Evolutionary conservation across 2,329 filamentous ascomycete genomes (phyloP).

Genomic region (Colletotrichum destructivum): DNA sequence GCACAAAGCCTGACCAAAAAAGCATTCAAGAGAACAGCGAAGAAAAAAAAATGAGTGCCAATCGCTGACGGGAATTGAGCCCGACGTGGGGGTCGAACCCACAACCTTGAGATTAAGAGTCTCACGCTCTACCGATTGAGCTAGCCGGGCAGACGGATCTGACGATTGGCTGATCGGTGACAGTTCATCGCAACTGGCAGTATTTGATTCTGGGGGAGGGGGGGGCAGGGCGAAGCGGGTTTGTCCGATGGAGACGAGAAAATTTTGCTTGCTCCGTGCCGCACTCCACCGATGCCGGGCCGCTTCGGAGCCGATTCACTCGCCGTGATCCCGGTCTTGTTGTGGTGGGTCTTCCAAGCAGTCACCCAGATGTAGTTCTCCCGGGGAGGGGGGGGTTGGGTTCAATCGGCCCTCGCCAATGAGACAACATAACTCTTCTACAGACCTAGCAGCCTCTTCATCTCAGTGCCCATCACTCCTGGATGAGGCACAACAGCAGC

Average conservation of each 20-base stretch:
- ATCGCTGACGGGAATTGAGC: slow-evolving; percentile 24
- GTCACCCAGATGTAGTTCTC: no score
- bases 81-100: slow-evolving; percentile 60
- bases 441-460: slow-evolving; percentile 50
- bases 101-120: slow-evolving; percentile 76
- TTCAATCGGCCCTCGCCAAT: no score
- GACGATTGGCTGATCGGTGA: slow-evolving; percentile 2
- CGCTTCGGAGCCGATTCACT: slow-evolving; percentile 1
- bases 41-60: slow-evolving; percentile 2
- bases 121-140: slow-evolving; percentile 82
- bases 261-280: slow-evolving; percentile 3
- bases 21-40: neutral
- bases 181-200: neutral
- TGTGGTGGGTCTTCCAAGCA: no score
- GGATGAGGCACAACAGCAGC: slow-evolving; percentile 57
- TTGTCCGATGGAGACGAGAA: neutral
- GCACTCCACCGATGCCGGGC: neutral
- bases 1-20: neutral
- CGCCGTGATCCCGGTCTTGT: neutral
- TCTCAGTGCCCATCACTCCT: slow-evolving; percentile 54
- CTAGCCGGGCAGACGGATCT: slow-evolving; percentile 63
- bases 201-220: neutral
- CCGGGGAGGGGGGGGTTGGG: neutral
- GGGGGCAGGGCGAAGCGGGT: neutral
- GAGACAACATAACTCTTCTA: neutral